Evolutionary conservation across 306 rosid species (phyloP).

Genomic region (Arachis stenosperma): DNA sequence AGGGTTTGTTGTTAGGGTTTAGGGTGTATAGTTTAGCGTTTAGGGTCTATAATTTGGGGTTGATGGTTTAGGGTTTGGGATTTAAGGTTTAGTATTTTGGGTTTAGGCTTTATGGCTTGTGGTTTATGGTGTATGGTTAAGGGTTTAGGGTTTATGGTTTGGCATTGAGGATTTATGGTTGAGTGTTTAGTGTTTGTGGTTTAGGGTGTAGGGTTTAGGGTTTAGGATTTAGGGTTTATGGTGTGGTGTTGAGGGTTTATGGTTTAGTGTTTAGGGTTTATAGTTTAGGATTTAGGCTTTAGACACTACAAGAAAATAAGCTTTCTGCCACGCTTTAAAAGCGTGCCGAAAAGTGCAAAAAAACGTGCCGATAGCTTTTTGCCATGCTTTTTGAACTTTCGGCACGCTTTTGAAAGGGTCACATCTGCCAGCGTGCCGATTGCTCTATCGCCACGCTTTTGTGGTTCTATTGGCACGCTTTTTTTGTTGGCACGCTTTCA

Average conservation of each 20-base stretch:
- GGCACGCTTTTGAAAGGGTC: too few relatives aligned
- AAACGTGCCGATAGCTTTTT: too few relatives aligned
- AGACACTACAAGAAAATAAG: not conserved
- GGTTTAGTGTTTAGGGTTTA: constrained; percentile 8
- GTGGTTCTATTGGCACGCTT: too few relatives aligned
- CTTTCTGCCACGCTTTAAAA: too few relatives aligned
- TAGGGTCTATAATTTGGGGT: not conserved
- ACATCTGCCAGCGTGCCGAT: too few relatives aligned
- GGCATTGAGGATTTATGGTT: not conserved
- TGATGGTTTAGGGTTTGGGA: not conserved
- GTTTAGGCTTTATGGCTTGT: not conserved
- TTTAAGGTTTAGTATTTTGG: not conserved
- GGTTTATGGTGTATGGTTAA: constrained; percentile 1
- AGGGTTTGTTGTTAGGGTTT: not conserved
- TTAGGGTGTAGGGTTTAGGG: constrained; percentile 12
- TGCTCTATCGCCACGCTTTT: too few relatives aligned
- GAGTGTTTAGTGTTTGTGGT: not conserved
- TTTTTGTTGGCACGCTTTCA: too few relatives aligned
- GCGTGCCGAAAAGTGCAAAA: too few relatives aligned
- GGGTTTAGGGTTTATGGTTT: constrained; percentile 5
- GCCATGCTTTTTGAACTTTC: too few relatives aligned
- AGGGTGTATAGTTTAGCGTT: not conserved
- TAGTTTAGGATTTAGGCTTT: not conserved
- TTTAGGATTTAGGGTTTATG: not conserved
- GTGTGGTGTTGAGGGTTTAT: not conserved